Evolutionary conservation across 495 filamentous ascomycete genomes (phyloP).

Genomic region (Podospora fimiseda): DNA sequence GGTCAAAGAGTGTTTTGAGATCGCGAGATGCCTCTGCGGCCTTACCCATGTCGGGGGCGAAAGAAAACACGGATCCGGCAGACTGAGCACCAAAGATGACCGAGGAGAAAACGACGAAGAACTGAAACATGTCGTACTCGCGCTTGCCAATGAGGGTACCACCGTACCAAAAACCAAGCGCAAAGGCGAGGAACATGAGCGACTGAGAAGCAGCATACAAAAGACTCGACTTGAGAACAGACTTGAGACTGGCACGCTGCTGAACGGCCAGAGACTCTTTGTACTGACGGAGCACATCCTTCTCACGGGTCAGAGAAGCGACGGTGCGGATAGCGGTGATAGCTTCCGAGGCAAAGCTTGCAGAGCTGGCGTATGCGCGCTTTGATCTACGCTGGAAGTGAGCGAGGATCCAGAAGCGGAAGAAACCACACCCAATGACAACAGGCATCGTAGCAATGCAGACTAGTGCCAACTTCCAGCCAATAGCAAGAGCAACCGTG

Average conservation of each 20-base stretch:
- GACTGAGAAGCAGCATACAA: constrained; percentile 78
- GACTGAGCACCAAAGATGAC: constrained; percentile 37
- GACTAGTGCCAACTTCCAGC: constrained; percentile 88
- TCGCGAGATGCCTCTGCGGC: constrained; percentile 28
- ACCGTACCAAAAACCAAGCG: constrained; percentile 78
- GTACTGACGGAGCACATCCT: constrained; percentile 71
- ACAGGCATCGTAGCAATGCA: constrained; percentile 76
- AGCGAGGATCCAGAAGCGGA: constrained; percentile 65
- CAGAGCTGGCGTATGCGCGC: constrained; percentile 64
- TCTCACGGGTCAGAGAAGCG: constrained; percentile 55
- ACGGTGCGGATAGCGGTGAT: constrained; percentile 86
- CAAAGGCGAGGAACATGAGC: constrained; percentile 72
- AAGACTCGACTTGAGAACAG: constrained; percentile 29
- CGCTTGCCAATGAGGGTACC: constrained; percentile 64
- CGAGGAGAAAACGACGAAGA: constrained; percentile 73
- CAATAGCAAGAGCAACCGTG: constrained; percentile 59
- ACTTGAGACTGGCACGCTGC: constrained; percentile 25
- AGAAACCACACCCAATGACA: constrained; percentile 76
- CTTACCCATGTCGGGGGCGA: constrained; percentile 37
- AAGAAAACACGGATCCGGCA: constrained; percentile 34
- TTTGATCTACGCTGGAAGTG: constrained; percentile 70
- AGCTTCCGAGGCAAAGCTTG: constrained; percentile 82
- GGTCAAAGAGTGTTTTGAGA: constrained; percentile 37
- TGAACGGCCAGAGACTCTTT: constrained; percentile 21
- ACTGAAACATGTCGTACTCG: constrained; percentile 69